phyloP scores from a whole-genome alignment of 129 eudicot species.

The Escallonia herrerae region DNA sequence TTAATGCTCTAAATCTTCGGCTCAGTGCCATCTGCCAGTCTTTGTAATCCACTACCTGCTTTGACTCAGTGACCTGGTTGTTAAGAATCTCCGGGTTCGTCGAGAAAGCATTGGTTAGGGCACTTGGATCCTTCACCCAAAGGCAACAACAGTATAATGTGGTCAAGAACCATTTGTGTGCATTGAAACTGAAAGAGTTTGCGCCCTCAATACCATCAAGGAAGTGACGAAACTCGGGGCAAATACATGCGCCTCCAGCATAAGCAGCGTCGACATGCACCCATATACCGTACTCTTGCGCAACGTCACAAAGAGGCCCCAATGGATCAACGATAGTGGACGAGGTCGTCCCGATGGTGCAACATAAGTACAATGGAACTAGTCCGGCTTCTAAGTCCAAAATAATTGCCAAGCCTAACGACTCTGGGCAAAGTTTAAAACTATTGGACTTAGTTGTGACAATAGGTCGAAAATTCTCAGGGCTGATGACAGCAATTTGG shows the following conservation, averaged over 20 bases:
- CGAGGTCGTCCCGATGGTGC: constrained; percentile 33
- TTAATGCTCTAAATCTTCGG: too few relatives aligned
- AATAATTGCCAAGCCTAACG: constrained; percentile 2
- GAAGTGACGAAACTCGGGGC: constrained; percentile 25
- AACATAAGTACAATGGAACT: constrained; percentile 29
- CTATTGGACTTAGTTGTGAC: constrained; percentile 8
- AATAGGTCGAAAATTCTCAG: constrained; percentile 14
- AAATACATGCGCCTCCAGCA: constrained; percentile 22
- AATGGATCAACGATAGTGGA: constrained; percentile 29
- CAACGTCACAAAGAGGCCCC: constrained; percentile 15
- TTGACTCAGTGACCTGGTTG: constrained; percentile 1
- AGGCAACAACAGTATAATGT: constrained; percentile 26
- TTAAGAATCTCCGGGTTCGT: constrained; percentile 20
- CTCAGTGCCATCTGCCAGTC: constrained; percentile 30
- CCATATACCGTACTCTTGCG: constrained; percentile 23
- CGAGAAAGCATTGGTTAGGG: constrained; percentile 13
- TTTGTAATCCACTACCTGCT: constrained; percentile 24
- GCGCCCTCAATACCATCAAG: constrained; percentile 28
- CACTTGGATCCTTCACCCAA: constrained; percentile 21
- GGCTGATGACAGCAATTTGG: constrained; percentile 23
- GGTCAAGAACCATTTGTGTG: constrained; percentile 34
- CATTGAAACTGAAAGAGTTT: constrained; percentile 23
- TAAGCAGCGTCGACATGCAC: constrained; percentile 41
- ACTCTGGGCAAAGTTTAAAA: constrained; percentile 16
- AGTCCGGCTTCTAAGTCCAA: constrained; percentile 21